A percentile compares a stretch with the other conserved stretches of the same genome.
These are phyloP conservation scores for Sphaerulina musiva DNA, from an alignment of 2,329 filamentous ascomycete species.

Conservation along the genomic window DNA sequence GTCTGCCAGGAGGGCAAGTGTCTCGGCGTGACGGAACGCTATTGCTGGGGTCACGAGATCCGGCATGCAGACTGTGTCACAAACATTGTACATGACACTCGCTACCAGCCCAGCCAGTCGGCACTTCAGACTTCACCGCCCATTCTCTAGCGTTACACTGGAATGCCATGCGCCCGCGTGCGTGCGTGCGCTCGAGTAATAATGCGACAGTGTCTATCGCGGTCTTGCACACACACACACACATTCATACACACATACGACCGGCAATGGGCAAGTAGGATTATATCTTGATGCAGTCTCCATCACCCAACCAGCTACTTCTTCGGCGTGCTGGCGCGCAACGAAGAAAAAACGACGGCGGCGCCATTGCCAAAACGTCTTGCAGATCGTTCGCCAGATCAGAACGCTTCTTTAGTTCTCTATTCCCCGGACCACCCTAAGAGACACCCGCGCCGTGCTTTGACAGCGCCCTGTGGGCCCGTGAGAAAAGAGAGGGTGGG, in stretches of 20 bases:
- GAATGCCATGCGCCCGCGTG: constrained; percentile 17
- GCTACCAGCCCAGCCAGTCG: constrained; percentile 21
- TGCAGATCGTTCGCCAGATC: constrained; percentile 28
- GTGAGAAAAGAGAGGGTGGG: not conserved
- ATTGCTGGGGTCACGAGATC: not conserved
- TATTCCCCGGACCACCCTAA: constrained; percentile 19
- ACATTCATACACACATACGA: not conserved
- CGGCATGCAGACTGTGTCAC: constrained; percentile 5
- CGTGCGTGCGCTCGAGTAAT: constrained; percentile 14
- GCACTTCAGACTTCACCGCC: constrained; percentile 25
- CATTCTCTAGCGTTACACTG: constrained; percentile 19
- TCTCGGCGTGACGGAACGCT: not conserved
- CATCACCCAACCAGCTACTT: not conserved
- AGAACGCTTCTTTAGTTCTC: constrained; percentile 3
- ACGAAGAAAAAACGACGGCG: not conserved
- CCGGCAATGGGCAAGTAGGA: not conserved
- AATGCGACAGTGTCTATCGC: not conserved
- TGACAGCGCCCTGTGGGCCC: constrained; percentile 2
- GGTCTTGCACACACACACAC: not conserved
- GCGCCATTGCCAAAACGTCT: not conserved
- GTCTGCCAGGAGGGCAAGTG: not conserved
- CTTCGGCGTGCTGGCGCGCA: not conserved
- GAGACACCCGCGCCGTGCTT: constrained; percentile 7
- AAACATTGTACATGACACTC: constrained; percentile 18
- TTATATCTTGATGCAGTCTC: not conserved